phyloP scores from a whole-genome alignment of 2,329 filamentous ascomycete genomes.

The Talaromyces verruculosus region DNA sequence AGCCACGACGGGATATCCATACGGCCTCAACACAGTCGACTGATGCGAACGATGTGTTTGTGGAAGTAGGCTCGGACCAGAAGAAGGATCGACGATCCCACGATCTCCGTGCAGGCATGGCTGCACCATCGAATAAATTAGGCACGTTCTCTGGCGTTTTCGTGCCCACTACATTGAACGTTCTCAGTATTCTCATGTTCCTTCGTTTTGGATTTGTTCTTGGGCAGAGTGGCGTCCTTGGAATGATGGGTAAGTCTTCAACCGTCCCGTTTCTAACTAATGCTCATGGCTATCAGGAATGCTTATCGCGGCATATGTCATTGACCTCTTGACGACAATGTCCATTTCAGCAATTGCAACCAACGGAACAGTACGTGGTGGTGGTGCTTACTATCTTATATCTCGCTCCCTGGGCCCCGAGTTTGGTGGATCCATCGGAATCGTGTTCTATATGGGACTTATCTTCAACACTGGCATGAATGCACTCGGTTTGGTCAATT shows the following conservation, averaged over 20 bases:
- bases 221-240: conserved; percentile 74
- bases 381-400: conserved; percentile 85
- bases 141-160: conserved; percentile 78
- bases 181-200: conserved; percentile 90
- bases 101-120: conserved; percentile 28
- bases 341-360: conserved; percentile 87
- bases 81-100: conserved; percentile 34
- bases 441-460: conserved; percentile 88
- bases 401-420: conserved; percentile 82
- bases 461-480: conserved; percentile 86
- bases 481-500: conserved; percentile 81
- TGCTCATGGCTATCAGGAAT: conserved; percentile 53
- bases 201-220: conserved; percentile 82
- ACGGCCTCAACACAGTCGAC: conserved; percentile 7
- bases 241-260: conserved; percentile 65
- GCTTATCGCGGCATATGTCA: conserved; percentile 71
- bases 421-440: conserved; percentile 83
- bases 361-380: conserved; percentile 83
- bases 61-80: conserved; percentile 24
- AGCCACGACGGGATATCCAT: conserved; percentile 21
- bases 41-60: conserved; percentile 11
- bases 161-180: conserved; percentile 84
- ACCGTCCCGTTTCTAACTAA: neutral
- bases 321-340: conserved; percentile 80
- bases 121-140: conserved; percentile 59